phyloP scores from a whole-genome alignment of 2,329 filamentous ascomycete genomes.

The Parastagonospora avenae region DNA sequence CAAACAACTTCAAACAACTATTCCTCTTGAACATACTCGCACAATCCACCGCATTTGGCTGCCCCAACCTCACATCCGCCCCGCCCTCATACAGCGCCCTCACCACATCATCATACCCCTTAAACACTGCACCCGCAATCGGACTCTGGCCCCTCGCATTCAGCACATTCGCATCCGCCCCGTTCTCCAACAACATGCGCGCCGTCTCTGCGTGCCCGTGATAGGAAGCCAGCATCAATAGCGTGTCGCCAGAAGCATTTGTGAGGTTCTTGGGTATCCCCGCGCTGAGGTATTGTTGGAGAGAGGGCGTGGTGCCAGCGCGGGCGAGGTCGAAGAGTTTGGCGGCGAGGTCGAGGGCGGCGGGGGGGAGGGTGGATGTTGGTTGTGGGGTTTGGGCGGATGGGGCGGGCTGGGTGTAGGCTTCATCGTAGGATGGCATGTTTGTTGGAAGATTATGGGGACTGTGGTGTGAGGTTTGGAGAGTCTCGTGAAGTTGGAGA shows the following conservation, averaged over 20 bases:
- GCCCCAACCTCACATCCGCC: slow-evolving; percentile 49
- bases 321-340: slow-evolving; percentile 72
- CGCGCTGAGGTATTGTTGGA: slow-evolving; percentile 67
- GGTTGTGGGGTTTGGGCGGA: neutral
- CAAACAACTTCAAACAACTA: slow-evolving; percentile 38
- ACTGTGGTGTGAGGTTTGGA: neutral
- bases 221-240: slow-evolving; percentile 76
- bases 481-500: too few relatives aligned
- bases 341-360: slow-evolving; percentile 68
- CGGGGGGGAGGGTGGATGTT: slow-evolving; percentile 58
- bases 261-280: slow-evolving; percentile 73
- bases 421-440: slow-evolving; percentile 22
- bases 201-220: slow-evolving; percentile 68
- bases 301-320: slow-evolving; percentile 60
- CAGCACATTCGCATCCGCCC: slow-evolving; percentile 69
- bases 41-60: slow-evolving; percentile 54
- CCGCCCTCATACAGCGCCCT: slow-evolving; percentile 55
- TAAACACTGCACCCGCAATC: slow-evolving; percentile 74
- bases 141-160: slow-evolving; percentile 73
- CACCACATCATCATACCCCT: slow-evolving; percentile 69
- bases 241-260: slow-evolving; percentile 74
- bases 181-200: slow-evolving; percentile 63
- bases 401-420: slow-evolving; percentile 9
- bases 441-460: neutral
- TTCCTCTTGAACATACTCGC: slow-evolving; percentile 55